Evolutionary conservation across 345 rosid species (phyloP), one percentile per base, ranked within the genome.

Genomic region (Boechera retrofracta): DNA sequence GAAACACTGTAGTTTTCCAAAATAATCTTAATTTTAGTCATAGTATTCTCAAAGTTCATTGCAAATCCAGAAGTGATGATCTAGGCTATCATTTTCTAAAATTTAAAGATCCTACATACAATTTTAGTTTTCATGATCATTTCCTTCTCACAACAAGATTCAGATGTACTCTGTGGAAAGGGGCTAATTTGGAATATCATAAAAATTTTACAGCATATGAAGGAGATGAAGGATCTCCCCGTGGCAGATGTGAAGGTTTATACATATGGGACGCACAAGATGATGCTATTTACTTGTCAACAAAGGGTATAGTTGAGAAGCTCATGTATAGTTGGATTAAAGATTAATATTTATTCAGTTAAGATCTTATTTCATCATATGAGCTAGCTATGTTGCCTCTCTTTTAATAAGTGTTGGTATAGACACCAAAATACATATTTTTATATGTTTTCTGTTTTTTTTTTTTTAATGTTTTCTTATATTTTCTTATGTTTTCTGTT

Each of bases 111-210:
- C 10, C 10, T 65, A 13, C 56, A 5, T 65, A 65, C n/a, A 48
- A 48, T 47, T 65, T 31, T 65, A 65, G 56, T 65, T 65, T 48
- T 65, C 70, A 47, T 65, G 70, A 65, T 32, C 10, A 47, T 47
- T 1, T 65, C 29, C 1, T 47, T 5, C 52, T 65, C 56, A 65
- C 42, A 7, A 65, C 69, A 21, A 33, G 1, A 13, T 65, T 65
- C 10, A 10, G 12, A 4, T 65, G 69, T 31, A 32, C 5, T 5
- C 5, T 65, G 16, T 65, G 55, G 55, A 65, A 47, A 6, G 24
- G 54, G 3, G 54, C 5, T 28, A 29, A 64, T n/a, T 1, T 28
- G 13, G 69, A 44, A 64, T 64, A 64, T 64, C 54, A 64, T 44
- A 10, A 44, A n/a, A 4, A 3, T 6, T 45, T 64, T 29, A 28